Conservation (phyloP, 2,329 filamentous ascomycete genomes). For the Chalaropsis ovoidea region DNA sequence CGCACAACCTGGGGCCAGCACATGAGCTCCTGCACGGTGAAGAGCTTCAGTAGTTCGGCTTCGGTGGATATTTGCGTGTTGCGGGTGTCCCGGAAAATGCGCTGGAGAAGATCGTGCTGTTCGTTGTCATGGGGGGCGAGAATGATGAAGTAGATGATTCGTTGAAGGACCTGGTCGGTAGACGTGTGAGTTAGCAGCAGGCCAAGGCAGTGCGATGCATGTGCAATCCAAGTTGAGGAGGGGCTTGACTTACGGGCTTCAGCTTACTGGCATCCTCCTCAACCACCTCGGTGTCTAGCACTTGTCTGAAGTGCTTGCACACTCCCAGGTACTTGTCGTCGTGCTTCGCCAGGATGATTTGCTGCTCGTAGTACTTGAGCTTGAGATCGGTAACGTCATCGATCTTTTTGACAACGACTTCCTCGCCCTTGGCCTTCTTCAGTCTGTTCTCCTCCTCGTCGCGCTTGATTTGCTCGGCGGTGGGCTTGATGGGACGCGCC, state of each 20-base stretch:
- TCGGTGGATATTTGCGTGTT: constrained; percentile 69
- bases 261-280: constrained; percentile 82
- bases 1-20: constrained; percentile 90
- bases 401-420: constrained; percentile 64
- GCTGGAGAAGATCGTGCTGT: constrained; percentile 91
- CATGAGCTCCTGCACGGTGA: constrained; percentile 95
- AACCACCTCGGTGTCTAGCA: constrained; percentile 89
- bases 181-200: constrained; percentile 26
- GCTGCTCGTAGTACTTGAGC: constrained; percentile 91
- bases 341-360: constrained; percentile 90
- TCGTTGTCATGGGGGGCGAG: constrained; percentile 97
- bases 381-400: constrained; percentile 96
- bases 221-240: too few relatives aligned
- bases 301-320: constrained; percentile 96
- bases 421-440: constrained; percentile 67
- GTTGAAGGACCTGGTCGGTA: constrained; percentile 61
- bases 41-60: constrained; percentile 79
- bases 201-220: too few relatives aligned
- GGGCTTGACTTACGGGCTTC: constrained; percentile 54
- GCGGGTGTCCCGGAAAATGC: constrained; percentile 75
- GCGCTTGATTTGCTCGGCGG: constrained; percentile 78
- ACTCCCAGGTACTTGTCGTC: constrained; percentile 95
- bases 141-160: constrained; percentile 95
- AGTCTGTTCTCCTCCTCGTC: constrained; percentile 81
- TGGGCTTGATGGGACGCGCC: constrained; percentile 81